A percentile compares a stretch with the other conserved stretches of the same genome.
phyloP scores from a whole-genome alignment of 257 asterid genomes.

The Przewalskia tangutica region DNA sequence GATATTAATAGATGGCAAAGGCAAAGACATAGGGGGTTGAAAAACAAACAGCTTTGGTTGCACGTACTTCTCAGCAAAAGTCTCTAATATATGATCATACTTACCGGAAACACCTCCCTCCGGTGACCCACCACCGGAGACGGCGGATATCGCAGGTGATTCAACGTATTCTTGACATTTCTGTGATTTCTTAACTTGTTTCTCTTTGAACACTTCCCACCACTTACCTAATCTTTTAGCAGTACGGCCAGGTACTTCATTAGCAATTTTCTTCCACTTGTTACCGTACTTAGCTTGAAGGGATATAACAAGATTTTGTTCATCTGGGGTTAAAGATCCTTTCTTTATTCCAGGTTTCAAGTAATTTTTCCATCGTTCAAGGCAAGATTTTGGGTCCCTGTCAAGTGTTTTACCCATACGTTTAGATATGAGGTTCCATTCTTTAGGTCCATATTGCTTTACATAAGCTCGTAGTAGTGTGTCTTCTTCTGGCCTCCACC shows the following conservation, averaged over 20 bases:
- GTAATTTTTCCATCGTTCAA: conserved; percentile 73
- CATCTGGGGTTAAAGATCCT: conserved; percentile 62
- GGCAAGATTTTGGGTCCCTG: conserved; percentile 73
- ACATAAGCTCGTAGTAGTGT: conserved; percentile 72
- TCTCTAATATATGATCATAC: conserved; percentile 67
- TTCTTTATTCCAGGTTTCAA: conserved; percentile 71
- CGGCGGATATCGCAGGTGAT: conserved; percentile 16
- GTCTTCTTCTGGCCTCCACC: conserved; percentile 90
- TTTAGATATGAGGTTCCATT: conserved; percentile 70
- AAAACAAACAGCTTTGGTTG: conserved; percentile 45
- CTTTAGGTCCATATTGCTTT: conserved; percentile 70
- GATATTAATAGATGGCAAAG: conserved; percentile 14
- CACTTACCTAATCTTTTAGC: conserved; percentile 84
- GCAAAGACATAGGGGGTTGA: conserved; percentile 11
- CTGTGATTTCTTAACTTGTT: conserved; percentile 48
- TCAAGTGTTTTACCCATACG: conserved; percentile 55
- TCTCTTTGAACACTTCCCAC: conserved; percentile 93
- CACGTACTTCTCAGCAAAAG: conserved; percentile 77
- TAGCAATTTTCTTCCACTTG: conserved; percentile 76
- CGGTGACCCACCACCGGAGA: conserved; percentile 26
- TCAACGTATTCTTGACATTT: conserved; percentile 17
- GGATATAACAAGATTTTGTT: conserved; percentile 57
- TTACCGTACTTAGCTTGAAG: conserved; percentile 68
- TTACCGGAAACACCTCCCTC: conserved; percentile 51
- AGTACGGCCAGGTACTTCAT: conserved; percentile 76